Conservation (phyloP, 495 filamentous ascomycete species). For the Podospora fimiseda region DNA sequence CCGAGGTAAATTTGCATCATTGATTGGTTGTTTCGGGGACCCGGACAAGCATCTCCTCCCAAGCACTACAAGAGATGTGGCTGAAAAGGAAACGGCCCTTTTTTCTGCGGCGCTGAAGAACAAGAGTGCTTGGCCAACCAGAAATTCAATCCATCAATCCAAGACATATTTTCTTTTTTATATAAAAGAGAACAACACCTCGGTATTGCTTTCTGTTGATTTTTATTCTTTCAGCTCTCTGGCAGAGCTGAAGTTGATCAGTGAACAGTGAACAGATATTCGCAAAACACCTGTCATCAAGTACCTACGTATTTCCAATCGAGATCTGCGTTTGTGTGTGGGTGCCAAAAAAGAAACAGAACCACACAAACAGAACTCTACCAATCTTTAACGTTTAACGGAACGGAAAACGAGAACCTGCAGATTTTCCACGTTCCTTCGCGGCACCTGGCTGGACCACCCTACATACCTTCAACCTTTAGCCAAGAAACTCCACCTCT, state of each 20-base stretch:
- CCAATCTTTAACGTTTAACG: background rate
- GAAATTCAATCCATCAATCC: background rate
- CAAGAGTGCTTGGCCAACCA: background rate
- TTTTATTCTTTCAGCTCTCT: background rate
- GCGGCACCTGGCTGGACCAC: too few relatives aligned
- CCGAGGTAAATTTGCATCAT: background rate
- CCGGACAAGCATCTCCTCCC: too few relatives aligned
- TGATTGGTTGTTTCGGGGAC: conserved; percentile 9
- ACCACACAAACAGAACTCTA: background rate
- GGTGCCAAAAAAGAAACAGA: too few relatives aligned
- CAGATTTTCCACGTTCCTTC: background rate
- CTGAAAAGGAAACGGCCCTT: conserved; percentile 20
- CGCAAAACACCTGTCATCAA: too few relatives aligned
- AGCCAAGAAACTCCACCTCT: too few relatives aligned
- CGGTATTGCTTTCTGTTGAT: background rate
- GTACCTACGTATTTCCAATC: too few relatives aligned
- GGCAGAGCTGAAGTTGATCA: background rate
- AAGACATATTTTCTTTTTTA: background rate
- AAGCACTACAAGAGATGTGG: conserved; percentile 13
- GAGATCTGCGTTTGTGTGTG: too few relatives aligned
- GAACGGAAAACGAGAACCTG: background rate
- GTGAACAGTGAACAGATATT: too few relatives aligned
- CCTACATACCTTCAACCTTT: too few relatives aligned
- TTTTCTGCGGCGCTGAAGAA: conserved; percentile 8
- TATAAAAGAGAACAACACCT: background rate